A percentile compares a stretch with the other conserved stretches of the same genome.
Evolutionary conservation across 768 basidiomycete species (phyloP).

Genomic region (Lactarius quietus): DNA sequence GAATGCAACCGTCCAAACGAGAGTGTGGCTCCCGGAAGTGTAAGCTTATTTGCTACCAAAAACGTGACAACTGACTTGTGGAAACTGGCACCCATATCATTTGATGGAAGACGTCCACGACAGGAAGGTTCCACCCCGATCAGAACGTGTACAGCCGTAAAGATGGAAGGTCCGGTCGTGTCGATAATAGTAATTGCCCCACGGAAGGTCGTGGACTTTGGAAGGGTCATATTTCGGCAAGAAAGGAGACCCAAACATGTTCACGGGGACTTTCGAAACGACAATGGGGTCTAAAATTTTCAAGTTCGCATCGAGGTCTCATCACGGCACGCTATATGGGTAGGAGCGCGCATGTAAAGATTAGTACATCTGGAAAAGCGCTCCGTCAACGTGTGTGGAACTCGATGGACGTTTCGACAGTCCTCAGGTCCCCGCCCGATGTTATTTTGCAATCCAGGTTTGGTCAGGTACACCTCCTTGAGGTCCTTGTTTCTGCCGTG

Average conservation of each 20-base stretch:
- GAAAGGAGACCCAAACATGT: background rate
- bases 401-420: constrained; percentile 15
- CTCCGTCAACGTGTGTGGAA: background rate
- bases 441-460: background rate
- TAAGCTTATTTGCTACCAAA: background rate
- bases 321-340: background rate
- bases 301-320: background rate
- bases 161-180: background rate
- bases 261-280: background rate
- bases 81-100: background rate
- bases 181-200: constrained; percentile 2
- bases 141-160: constrained; percentile 1
- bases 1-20: background rate
- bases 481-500: background rate
- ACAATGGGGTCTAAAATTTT: background rate
- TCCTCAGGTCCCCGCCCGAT: constrained; percentile 21
- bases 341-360: background rate
- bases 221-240: background rate
- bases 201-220: background rate
- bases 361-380: background rate
- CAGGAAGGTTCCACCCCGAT: background rate
- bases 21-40: background rate
- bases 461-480: background rate
- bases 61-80: background rate
- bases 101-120: constrained; percentile 2